Evolutionary conservation across 1,139 yeast genomes (phyloP).

Genomic region (Suhomyces guaymorum): DNA sequence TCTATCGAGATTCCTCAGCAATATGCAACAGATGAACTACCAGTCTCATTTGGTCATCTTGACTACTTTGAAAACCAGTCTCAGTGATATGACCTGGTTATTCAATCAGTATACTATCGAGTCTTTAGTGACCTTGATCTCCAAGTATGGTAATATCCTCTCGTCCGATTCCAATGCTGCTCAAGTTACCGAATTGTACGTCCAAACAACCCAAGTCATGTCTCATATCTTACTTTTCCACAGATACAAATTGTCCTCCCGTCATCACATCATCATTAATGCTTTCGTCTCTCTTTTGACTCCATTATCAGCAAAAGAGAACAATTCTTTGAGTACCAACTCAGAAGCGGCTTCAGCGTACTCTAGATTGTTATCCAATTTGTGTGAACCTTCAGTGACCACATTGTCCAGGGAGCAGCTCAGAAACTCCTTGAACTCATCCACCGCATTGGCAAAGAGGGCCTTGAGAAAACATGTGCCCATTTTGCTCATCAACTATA

Average conservation of each 20-base stretch:
- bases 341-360: constrained; percentile 44
- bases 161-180: constrained; percentile 1
- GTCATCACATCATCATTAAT: constrained; percentile 66
- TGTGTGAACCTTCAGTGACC: constrained; percentile 65
- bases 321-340: constrained; percentile 20
- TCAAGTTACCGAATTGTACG: constrained; percentile 27
- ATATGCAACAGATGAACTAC: constrained; percentile 8
- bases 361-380: constrained; percentile 61
- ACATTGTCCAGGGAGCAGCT: constrained; percentile 17
- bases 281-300: constrained; percentile 52
- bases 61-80: constrained; percentile 33
- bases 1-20: constrained; percentile 13
- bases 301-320: constrained; percentile 35
- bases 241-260: constrained; percentile 65
- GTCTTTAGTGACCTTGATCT: constrained; percentile 39
- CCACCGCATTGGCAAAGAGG: constrained; percentile 55
- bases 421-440: constrained; percentile 50
- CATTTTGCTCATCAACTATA: constrained; percentile 57
- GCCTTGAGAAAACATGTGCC: constrained; percentile 65
- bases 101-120: constrained; percentile 73
- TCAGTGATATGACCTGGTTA: constrained; percentile 56
- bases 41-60: constrained; percentile 16
- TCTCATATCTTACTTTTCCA: constrained; percentile 65
- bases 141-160: constrained; percentile 14
- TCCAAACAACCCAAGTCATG: constrained; percentile 42